Base-by-base conservation (phyloP, 495 filamentous ascomycete species). In the Xylaria intraflava region DNA sequence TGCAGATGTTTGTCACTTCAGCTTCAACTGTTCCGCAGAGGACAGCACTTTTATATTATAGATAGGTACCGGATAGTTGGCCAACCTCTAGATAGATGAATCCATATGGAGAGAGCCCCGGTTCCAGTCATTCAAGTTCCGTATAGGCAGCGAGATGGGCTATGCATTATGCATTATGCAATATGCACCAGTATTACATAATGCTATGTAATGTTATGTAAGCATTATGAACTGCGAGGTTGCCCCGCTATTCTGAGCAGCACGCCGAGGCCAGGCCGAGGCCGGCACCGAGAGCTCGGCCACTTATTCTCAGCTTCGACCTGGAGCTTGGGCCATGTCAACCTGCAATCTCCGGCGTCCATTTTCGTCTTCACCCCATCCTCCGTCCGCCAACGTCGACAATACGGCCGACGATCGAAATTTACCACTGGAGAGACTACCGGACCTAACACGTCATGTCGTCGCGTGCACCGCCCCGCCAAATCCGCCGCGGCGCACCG, bases 171-270 rank as follows among this genome's bases (percentile, higher is more conserved):
- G n/a, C n/a, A n/a, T n/a, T n/a, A n/a, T n/a, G n/a, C n/a, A n/a
- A n/a, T n/a, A n/a, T n/a, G n/a, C n/a, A n/a, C n/a, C n/a, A n/a
- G n/a, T n/a, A n/a, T n/a, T n/a, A n/a, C n/a, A n/a, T n/a, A n/a
- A n/a, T n/a, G n/a, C n/a, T n/a, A n/a, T n/a, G n/a, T n/a, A 38
- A 43, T 6, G 49, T 7, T 19, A 41, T 27, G 22, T n/a, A 19
- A 29, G n/a, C 53, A 45, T 59, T 53, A 59, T 53, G 51, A 41
- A 56, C 46, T 59, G 59, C 56, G 59, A 38, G 31, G 22, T 14
- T 8, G 30, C 47, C 35, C 47, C 47, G 23, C 47, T 49, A n/a
- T n/a, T n/a, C n/a, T n/a, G n/a, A n/a, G n/a, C 29, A 30, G 6
- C 29, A 5, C 31, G 10, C n/a, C 31, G 23, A 10, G 31, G 14